Conservation (phyloP, 257 asterid genomes). For the Lycium barbarum region DNA sequence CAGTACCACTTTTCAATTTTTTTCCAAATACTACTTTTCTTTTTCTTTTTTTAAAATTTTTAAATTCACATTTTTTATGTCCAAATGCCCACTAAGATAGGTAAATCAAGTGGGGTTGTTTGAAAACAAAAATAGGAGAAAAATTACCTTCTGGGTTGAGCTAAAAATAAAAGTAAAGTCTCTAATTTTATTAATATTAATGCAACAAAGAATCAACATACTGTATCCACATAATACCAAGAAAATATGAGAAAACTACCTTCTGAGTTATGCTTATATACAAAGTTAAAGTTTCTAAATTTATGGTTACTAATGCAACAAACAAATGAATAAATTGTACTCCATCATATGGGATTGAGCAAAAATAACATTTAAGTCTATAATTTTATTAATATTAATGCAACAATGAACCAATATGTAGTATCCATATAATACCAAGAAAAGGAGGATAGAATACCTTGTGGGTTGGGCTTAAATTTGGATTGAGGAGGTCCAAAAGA, state of each 20-base stretch:
- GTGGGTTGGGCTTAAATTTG: slow-evolving; percentile 70
- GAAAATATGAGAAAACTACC: neutral
- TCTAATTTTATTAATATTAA: neutral
- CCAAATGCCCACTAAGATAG: too few relatives aligned
- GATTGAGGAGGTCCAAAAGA: slow-evolving; percentile 79
- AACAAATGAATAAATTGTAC: neutral
- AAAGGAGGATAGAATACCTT: slow-evolving; percentile 47
- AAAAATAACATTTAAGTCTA: slow-evolving; percentile 19
- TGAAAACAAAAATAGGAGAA: neutral
- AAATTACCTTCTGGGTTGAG: slow-evolving; percentile 27
- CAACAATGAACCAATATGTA: neutral
- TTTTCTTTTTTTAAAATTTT: too few relatives aligned
- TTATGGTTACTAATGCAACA: slow-evolving; percentile 26
- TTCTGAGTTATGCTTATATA: slow-evolving; percentile 19
- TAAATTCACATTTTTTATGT: too few relatives aligned
- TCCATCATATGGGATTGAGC: slow-evolving; percentile 32
- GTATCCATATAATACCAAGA: neutral
- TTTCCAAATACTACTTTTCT: too few relatives aligned
- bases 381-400: slow-evolving; percentile 22
- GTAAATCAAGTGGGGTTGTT: neutral
- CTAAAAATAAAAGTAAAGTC: neutral
- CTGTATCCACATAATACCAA: neutral
- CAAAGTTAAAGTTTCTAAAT: slow-evolving; percentile 22
- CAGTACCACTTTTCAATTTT: too few relatives aligned
- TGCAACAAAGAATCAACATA: neutral